Evolutionary conservation across 2,329 filamentous ascomycete genomes (phyloP), one percentile per base, ranked within the genome.

Genomic region (Exophiala aquamarina): DNA sequence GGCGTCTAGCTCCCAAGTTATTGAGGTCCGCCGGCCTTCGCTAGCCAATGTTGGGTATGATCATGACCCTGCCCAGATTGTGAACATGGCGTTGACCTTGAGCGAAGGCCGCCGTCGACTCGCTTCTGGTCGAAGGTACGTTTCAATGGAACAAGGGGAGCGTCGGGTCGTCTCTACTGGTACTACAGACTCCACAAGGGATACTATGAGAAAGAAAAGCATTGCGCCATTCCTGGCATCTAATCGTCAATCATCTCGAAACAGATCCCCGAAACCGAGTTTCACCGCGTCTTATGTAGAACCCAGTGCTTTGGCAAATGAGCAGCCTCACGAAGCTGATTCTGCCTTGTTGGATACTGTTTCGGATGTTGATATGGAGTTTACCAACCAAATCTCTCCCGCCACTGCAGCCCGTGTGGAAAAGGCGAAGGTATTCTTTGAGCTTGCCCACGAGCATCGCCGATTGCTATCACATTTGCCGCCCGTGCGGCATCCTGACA

Each of bases 71-170:
- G 82, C 86, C 3, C 88, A 95, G 66, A 94, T 97, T 55, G 89
- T 97, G 33, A 90, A 90, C 61, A 87, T 97, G 79, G 92, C 92
- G 1, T 70, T 97, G 58, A 93, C 86, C 55, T 70, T 97, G 40
- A 95, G 87, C 70, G 89, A 96, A 66, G 88, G 85, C 61, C 81
- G 83, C 55, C 81, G 82, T 62, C 77, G 76, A 68, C 87, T 74
- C 70, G 21, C 79, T 73, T 37, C 73, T 70, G 32, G 70, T 77
- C 44, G 71, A 53, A 67, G 68, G 41, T 62, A 65, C 20, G 60
- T 60, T 13, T 77, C 70, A 70, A 40, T 21, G 9, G 52, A 50
- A 18, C 57, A 48, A 54, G 50, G 44, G 48, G 47, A 51, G 17
- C 50, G 45, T 31, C 50, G 55, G 17, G 42, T 54, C 20, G 35